Base-by-base conservation (phyloP, 129 eudicot genomes). In the Lactuca sativa region DNA sequence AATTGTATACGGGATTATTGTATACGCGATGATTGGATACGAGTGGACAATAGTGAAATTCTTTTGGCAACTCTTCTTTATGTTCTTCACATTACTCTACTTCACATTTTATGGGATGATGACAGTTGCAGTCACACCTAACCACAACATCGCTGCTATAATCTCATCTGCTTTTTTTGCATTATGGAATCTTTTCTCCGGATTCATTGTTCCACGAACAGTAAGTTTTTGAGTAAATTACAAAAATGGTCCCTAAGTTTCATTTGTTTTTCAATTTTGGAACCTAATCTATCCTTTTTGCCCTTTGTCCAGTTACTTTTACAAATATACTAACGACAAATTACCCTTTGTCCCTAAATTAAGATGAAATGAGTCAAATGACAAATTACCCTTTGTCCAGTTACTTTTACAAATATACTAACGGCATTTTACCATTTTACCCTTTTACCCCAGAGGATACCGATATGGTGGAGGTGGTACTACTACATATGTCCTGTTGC, bases 61-160 rank as follows among this genome's bases (percentile, higher is more conserved):
- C 87, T 80, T 88, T 25, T 91, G 96, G 96, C 81, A 83, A 61
- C 54, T 88, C 31, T 88, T 85, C 85, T 88, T 88, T 85, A 84
- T 91, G 81, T 86, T 84, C 74, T 83, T 88, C 83, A 84, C 95
- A 21, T 80, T 90, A 40, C 59, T 91, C 40, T 91, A 91, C 86
- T 88, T 83, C 84, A 88, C 97, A 31, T 80, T 68, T 72, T 91
- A 86, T 17, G 97, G 97, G 60, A 91, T 91, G 97, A 91, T 91
- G 97, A 74, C 85, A 8, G 96, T 86, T 14, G 97, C 93, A 0
- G 81, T 86, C 55, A 91, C 97, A 16, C 97, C 97, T 6, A 86
- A 86, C 68, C 90, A 77, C 62, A 83, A 75, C 67, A 82, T 91
- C 5, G 87, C 95, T 4, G 86, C 92, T 74, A 85, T 91, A 30